A percentile compares a stretch with the other conserved stretches of the same genome.
phyloP scores from a whole-genome alignment of 305 asterid genomes.

The Fraxinus ornus region DNA sequence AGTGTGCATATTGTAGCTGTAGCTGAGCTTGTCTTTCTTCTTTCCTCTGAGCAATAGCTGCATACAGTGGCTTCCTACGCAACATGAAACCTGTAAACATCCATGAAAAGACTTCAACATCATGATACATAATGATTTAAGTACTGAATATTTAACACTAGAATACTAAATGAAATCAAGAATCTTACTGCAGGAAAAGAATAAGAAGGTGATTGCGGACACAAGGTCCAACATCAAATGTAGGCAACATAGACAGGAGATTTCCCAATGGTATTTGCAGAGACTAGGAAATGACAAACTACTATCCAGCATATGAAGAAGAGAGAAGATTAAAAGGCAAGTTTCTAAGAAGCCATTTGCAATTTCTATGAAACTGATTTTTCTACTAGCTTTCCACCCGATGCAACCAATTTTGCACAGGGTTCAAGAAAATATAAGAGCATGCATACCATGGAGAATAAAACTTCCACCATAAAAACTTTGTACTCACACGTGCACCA shows the following conservation, averaged over 20 bases:
- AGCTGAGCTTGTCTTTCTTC: slow-evolving; percentile 74
- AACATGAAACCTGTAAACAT: slow-evolving; percentile 58
- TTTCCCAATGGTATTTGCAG: background rate
- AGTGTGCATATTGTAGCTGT: slow-evolving; percentile 56
- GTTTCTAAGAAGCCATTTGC: background rate
- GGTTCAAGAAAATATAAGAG: background rate
- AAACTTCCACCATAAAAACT: background rate
- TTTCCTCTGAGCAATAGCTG: slow-evolving; percentile 82
- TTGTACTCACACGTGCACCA: background rate
- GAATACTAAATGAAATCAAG: slow-evolving; percentile 1
- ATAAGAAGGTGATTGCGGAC: background rate
- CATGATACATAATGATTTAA: background rate
- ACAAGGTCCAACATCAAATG: background rate
- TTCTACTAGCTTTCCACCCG: slow-evolving; percentile 1
- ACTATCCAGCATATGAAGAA: background rate
- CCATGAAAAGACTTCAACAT: slow-evolving; percentile 10
- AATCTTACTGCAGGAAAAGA: background rate
- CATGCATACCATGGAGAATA: background rate
- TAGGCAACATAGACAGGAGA: background rate
- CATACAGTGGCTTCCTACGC: slow-evolving; percentile 69
- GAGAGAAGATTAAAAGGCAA: background rate
- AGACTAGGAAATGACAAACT: slow-evolving; percentile 3
- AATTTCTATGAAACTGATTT: background rate
- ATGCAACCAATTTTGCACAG: background rate
- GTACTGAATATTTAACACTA: background rate